Evolutionary conservation across 495 filamentous ascomycete genomes (phyloP).

Genomic region (Talaromyces liani): DNA sequence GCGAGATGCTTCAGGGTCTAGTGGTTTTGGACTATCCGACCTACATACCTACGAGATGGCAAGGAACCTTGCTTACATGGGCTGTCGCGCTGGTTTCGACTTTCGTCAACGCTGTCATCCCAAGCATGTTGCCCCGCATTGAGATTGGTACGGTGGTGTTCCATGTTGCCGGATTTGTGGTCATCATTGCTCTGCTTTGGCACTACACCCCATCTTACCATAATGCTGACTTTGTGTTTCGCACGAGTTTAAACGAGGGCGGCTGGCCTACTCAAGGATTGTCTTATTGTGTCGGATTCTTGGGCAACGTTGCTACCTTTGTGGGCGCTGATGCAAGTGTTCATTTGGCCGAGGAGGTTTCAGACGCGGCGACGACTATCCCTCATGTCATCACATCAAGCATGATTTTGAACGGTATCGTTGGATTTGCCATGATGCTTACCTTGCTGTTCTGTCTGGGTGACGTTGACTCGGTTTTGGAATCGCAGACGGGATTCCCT

Average conservation of each 20-base stretch:
- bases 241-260: slow-evolving; percentile 36
- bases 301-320: slow-evolving; percentile 32
- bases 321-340: slow-evolving; percentile 29
- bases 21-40: slow-evolving; percentile 29
- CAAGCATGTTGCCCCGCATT: slow-evolving; percentile 32
- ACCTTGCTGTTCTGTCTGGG: slow-evolving; percentile 38
- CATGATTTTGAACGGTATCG: slow-evolving; percentile 35
- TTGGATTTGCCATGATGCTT: slow-evolving; percentile 34
- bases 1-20: slow-evolving; percentile 36
- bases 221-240: slow-evolving; percentile 27
- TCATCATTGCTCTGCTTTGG: slow-evolving; percentile 33
- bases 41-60: slow-evolving; percentile 37
- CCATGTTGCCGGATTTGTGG: slow-evolving; percentile 41
- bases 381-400: slow-evolving; percentile 36
- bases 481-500: slow-evolving; percentile 32
- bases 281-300: slow-evolving; percentile 35
- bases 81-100: slow-evolving; percentile 30
- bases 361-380: slow-evolving; percentile 30
- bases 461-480: slow-evolving; percentile 27
- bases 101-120: slow-evolving; percentile 34
- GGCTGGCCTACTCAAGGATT: slow-evolving; percentile 36
- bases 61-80: slow-evolving; percentile 42
- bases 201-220: slow-evolving; percentile 16
- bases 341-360: slow-evolving; percentile 40
- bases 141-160: slow-evolving; percentile 36